These are phyloP conservation scores for Penicillium bialowiezense DNA, from an alignment of 495 filamentous ascomycete species.

Conservation along the genomic window DNA sequence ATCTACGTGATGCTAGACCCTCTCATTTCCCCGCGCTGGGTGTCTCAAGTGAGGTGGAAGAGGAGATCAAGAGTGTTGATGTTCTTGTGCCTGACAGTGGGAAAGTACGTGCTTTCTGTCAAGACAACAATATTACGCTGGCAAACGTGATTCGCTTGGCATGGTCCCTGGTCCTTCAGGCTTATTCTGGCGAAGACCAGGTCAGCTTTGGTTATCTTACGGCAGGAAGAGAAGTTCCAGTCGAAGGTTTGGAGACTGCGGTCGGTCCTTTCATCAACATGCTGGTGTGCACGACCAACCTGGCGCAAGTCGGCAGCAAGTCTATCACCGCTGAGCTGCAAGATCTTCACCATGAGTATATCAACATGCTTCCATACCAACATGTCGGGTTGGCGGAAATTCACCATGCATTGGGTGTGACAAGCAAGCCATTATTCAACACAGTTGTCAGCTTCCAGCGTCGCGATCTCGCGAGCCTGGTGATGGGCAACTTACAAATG, in stretches of 20 bases:
- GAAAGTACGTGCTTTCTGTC: neutral
- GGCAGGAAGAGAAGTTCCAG: neutral
- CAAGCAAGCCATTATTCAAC: neutral
- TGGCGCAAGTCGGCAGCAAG: neutral
- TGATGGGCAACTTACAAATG: no score
- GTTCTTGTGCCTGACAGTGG: neutral
- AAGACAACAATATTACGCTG: neutral
- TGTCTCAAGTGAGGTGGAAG: neutral
- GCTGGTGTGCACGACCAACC: neutral
- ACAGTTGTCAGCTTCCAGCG: conserved; percentile 17
- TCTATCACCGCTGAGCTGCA: neutral
- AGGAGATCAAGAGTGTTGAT: neutral
- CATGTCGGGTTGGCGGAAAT: neutral
- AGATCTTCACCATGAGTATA: neutral
- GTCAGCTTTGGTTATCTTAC: neutral
- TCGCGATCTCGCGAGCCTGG: no score
- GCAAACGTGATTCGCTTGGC: neutral
- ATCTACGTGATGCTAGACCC: neutral
- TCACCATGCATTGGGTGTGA: neutral
- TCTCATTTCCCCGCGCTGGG: neutral
- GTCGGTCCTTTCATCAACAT: neutral
- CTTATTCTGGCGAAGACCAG: neutral
- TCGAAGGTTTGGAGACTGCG: neutral
- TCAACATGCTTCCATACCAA: neutral
- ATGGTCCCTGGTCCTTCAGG: neutral